Evolutionary conservation across 345 rosid genomes (phyloP), one percentile per base, ranked within the genome.

Genomic region (Arabis hirsuta): DNA sequence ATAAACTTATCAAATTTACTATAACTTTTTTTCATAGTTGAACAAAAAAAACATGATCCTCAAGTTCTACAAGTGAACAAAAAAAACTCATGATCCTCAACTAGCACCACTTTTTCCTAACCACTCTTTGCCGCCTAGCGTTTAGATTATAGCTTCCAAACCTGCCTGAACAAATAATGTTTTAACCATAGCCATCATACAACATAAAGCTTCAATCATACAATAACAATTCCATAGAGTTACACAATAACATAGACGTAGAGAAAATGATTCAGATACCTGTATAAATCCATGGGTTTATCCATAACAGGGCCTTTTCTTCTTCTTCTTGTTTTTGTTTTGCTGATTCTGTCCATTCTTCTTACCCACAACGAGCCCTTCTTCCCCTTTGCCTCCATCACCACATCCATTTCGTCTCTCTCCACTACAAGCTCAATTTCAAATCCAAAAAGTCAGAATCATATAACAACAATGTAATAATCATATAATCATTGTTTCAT

Each of bases 231-330:
- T 51, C 14, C 19, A 19, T 29, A 34, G 64, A 12, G 24, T 38
- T 43, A 36, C 32, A 56, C 3, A 38, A 43, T 12, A 55, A 19
- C 19, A 56, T 9, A 57, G 29, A 45, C 51, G 0, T n/a, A 45
- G 13, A 58, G 24, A 55, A 22, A 45, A 47, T 22, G 12, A 57
- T 34, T 22, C 27, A 61, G 3, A 56, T 44, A 69, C 98, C 88
- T 85, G 84, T 89, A 80, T 50, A 93, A 71, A 71, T 80, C 86
- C 12, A 82, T 81, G 45, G 85, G 76, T 47, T 78, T 80, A 11
- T 76, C 78, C 45, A 66, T 86, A 1, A 76, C 32, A 59, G 72
- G 84, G 14, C 84, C 76, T 29, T 52, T 77, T 19, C 66, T 65
- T 85, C 46, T 78, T 92, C 76, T 69, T 86, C 55, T 78, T 22